Conservation (phyloP, 768 basidiomycete genomes). For the Boletus sensibilis region DNA sequence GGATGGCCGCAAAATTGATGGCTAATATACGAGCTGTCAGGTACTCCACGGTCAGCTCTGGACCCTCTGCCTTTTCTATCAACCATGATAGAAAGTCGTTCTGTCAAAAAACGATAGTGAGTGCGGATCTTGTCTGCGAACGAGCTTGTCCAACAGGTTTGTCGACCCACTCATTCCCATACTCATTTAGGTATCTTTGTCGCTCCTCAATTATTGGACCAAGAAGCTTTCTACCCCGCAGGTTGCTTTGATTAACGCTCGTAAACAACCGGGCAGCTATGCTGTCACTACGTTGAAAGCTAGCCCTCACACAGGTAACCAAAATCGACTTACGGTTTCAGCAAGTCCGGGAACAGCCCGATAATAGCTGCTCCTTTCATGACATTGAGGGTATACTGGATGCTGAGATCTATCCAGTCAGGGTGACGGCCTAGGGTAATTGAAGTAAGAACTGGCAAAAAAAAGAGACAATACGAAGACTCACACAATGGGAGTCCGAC, state of each 20-base stretch:
- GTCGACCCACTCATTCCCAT: constrained; percentile 27
- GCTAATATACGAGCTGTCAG: constrained; percentile 12
- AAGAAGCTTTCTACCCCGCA: constrained; percentile 16
- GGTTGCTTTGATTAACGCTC: background rate
- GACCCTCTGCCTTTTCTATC: constrained; percentile 23
- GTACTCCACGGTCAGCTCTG: constrained; percentile 17
- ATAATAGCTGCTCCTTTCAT: constrained; percentile 18
- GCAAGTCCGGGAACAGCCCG: constrained; percentile 28
- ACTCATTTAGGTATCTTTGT: constrained; percentile 15
- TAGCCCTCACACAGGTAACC: background rate
- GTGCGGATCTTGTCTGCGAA: background rate
- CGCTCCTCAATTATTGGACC: constrained; percentile 34
- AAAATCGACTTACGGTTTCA: background rate
- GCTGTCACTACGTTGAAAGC: background rate
- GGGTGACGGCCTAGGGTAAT: constrained; percentile 39
- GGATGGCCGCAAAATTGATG: background rate
- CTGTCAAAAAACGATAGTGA: constrained; percentile 6
- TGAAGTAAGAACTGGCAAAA: background rate
- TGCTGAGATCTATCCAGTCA: constrained; percentile 34
- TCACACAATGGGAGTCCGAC: constrained; percentile 50
- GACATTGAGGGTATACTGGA: constrained; percentile 32
- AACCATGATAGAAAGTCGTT: constrained; percentile 35
- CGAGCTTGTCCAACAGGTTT: constrained; percentile 26
- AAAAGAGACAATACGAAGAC: background rate
- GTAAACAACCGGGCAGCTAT: constrained; percentile 11